A percentile compares a stretch with the other conserved stretches of the same genome.
phyloP scores from a whole-genome alignment of 345 rosid species.

The Hibiscus tridactylites region DNA sequence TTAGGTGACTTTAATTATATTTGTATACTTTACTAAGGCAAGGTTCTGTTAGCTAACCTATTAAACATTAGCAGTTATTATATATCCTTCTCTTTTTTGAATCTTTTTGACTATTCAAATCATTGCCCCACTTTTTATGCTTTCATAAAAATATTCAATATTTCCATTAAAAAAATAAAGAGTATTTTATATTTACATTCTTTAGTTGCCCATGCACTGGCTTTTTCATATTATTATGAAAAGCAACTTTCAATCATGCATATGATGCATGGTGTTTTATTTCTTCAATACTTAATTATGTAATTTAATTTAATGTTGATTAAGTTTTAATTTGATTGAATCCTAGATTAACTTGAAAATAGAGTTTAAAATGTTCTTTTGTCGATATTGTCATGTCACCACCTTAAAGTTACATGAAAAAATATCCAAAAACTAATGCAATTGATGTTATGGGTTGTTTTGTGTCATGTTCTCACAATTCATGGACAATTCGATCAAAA shows the following conservation, averaged over 20 bases:
- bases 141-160: neutral
- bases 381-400: no score
- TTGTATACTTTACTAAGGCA: conserved; percentile 1
- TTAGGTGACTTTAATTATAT: conserved; percentile 10
- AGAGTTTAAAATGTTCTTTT: no score
- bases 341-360: no score
- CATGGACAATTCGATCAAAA: no score
- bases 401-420: no score
- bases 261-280: neutral
- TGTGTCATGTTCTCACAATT: no score
- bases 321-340: no score
- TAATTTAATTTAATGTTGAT: no score
- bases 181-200: neutral
- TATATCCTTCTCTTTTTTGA: conserved; percentile 7
- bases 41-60: conserved; percentile 8
- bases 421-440: no score
- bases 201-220: neutral
- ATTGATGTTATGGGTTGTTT: no score
- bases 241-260: neutral
- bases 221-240: neutral
- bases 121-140: conserved; percentile 15
- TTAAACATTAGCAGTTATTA: conserved; percentile 9
- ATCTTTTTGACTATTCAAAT: conserved; percentile 24
- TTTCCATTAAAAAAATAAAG: neutral
- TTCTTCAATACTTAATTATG: neutral